Evolutionary conservation across 2,329 filamentous ascomycete species (phyloP).

Genomic region (Alternaria rosae): DNA sequence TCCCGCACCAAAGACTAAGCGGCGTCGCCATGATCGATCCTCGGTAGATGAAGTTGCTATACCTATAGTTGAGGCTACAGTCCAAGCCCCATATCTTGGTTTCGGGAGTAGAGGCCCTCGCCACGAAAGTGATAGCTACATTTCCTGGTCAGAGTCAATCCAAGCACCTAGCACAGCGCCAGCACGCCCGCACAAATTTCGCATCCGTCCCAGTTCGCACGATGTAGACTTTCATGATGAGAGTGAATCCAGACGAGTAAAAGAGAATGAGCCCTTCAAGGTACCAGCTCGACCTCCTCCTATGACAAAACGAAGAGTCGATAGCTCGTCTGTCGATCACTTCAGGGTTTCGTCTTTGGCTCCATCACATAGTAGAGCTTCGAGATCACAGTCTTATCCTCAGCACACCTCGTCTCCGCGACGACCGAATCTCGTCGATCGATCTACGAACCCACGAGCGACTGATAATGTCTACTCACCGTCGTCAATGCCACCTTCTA

Average conservation of each 20-base stretch:
- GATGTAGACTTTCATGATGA: conserved; percentile 1
- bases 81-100: conserved; percentile 46
- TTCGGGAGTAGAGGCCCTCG: conserved; percentile 47
- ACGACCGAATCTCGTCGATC: conserved; percentile 21
- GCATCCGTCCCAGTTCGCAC: conserved; percentile 9
- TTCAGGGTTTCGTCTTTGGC: conserved; percentile 29
- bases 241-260: conserved; percentile 1
- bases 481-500: conserved; percentile 29
- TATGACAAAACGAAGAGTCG: conserved; percentile 9
- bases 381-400: conserved; percentile 36
- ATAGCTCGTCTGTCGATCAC: conserved; percentile 12
- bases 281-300: conserved; percentile 10
- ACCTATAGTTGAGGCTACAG: conserved; percentile 44
- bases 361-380: conserved; percentile 20
- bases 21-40: conserved; percentile 17
- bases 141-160: conserved; percentile 55
- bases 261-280: conserved; percentile 11
- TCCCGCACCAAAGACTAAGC: conserved; percentile 7
- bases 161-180: conserved; percentile 26
- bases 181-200: conserved; percentile 3
- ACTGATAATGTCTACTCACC: conserved; percentile 15
- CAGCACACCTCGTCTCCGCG: conserved; percentile 29
- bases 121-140: conserved; percentile 44
- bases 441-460: conserved; percentile 10
- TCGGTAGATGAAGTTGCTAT: conserved; percentile 24